Evolutionary conservation across 164 flowering plant species (phyloP).

Genomic region (Vitis cinerea): DNA sequence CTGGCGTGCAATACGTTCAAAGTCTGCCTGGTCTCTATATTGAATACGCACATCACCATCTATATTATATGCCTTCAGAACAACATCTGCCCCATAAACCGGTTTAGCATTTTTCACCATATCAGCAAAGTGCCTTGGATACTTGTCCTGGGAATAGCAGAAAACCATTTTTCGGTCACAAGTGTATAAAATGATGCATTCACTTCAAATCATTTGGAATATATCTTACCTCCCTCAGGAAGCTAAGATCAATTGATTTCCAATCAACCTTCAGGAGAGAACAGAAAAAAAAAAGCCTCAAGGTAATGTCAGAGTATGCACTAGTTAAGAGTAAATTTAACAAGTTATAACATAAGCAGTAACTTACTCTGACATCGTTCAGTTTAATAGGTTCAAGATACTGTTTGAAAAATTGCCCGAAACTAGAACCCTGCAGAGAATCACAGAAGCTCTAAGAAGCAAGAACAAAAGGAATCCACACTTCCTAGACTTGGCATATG

Average conservation of each 20-base stretch:
- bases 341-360: background rate
- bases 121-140: constrained; percentile 55
- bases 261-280: constrained; percentile 66
- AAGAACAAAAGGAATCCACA: background rate
- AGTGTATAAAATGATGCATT: constrained; percentile 3
- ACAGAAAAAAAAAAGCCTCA: constrained; percentile 5
- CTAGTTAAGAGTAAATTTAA: background rate
- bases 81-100: constrained; percentile 61
- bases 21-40: constrained; percentile 67
- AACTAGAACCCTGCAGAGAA: constrained; percentile 79
- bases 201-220: background rate
- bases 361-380: constrained; percentile 73
- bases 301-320: background rate
- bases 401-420: constrained; percentile 93
- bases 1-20: constrained; percentile 71
- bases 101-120: constrained; percentile 72
- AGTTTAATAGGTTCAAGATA: constrained; percentile 92
- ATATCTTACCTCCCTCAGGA: constrained; percentile 69
- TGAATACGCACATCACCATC: constrained; percentile 81
- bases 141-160: constrained; percentile 56
- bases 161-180: constrained; percentile 9
- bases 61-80: constrained; percentile 66
- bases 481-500: too few relatives aligned
- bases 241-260: constrained; percentile 90
- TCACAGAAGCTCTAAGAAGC: background rate